Evolutionary conservation across 768 basidiomycete genomes (phyloP), one percentile per base, ranked within the genome.

Genomic region (Tylopilus felleus): DNA sequence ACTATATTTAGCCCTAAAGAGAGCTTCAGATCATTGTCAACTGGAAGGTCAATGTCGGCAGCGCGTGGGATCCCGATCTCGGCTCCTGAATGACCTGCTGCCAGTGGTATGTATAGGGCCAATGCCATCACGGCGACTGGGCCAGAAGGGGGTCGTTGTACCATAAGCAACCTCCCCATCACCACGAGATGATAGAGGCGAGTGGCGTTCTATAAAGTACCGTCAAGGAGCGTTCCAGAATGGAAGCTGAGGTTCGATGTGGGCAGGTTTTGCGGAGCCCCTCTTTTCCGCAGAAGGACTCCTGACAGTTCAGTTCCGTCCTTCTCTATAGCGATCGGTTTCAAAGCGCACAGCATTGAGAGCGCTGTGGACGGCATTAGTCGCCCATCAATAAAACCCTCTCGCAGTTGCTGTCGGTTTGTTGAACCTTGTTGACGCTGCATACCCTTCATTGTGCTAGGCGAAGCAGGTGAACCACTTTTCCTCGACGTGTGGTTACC

Each of bases 21-120:
- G n/a, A 8, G 43, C 19, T 25, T 25, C 19, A 31, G 29, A 58
- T 12, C 23, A 21, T 27, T 23, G 8, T 43, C 35, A 47, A 25
- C 19, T 50, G 22, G 35, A 10, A 51, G 16, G 40, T 33, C 36
- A 6, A 50, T 60, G 49, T 59, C 58, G 58, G 63, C 64, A 63
- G 28, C 43, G 33, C 58, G 64, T 66, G 53, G 50, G 59, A 65
- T 38, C 39, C 54, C 42, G 58, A 51, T 38, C 49, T 66, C 61
- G 60, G 55, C 35, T 65, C 48, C 44, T 41, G 39, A 36, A 33
- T 10, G 28, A 47, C 51, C 46, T 25, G 8, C 17, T 47, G 25
- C 47, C 8, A 44, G 47, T 49, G 51, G 21, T 31, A 52, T 27
- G 21, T 31, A 52, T 27, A 53, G 29, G 35, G 57, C 27, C 57